These are phyloP conservation scores for Trichoderma harzianum DNA, from an alignment of 2,329 filamentous ascomycete genomes.

Conservation along the genomic window DNA sequence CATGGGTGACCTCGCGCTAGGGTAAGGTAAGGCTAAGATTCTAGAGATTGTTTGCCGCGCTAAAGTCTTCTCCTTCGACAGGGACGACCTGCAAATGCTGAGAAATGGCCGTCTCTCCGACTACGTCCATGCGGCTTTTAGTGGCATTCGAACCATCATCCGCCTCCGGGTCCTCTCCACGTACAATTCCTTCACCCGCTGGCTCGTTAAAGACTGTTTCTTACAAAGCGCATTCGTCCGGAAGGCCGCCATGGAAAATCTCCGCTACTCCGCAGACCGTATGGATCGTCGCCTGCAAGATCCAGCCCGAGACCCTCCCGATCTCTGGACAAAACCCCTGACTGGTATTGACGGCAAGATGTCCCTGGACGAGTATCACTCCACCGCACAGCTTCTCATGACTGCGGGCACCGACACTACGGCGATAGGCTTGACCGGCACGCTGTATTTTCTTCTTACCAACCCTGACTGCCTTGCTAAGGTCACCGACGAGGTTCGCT, in stretches of 20 bases:
- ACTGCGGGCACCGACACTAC: neutral
- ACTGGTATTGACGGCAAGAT: neutral
- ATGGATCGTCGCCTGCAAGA: neutral
- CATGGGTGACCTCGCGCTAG: neutral
- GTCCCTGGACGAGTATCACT: neutral
- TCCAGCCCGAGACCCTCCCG: neutral
- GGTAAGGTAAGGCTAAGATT: neutral
- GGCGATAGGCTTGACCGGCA: constrained; percentile 19
- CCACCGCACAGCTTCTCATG: neutral
- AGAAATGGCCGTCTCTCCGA: neutral
- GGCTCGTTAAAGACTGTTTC: neutral
- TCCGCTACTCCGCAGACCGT: neutral
- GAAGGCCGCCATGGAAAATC: neutral
- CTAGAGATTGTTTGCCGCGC: neutral
- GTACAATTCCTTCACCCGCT: neutral
- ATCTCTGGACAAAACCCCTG: neutral
- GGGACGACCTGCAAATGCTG: neutral
- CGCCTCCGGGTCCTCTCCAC: neutral
- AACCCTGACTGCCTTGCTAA: constrained; percentile 24
- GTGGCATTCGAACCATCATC: neutral
- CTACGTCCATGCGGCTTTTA: neutral
- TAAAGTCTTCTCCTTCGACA: neutral
- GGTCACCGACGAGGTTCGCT: constrained; percentile 39
- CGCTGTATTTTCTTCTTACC: constrained; percentile 28
- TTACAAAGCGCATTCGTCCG: neutral